Percentiles rank a stretch among this genome's conserved stretches.
These are phyloP conservation scores for Malassezia brasiliensis DNA, from an alignment of 1,284 basidiomycete species.

Conservation along the genomic window DNA sequence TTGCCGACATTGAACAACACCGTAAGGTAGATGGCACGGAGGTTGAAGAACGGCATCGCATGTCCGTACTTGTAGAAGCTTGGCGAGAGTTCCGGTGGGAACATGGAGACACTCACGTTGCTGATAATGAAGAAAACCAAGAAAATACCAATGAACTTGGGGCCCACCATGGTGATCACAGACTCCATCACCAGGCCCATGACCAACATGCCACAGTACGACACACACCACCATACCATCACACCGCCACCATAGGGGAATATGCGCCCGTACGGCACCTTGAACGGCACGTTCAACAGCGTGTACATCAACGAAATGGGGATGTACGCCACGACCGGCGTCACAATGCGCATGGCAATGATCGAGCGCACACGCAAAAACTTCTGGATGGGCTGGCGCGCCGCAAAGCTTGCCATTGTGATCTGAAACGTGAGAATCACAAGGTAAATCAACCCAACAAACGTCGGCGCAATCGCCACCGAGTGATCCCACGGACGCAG, in stretches of 20 bases:
- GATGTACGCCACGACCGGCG: constrained; percentile 26
- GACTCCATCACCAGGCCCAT: constrained; percentile 33
- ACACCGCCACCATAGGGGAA: constrained; percentile 39
- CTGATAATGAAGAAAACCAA: constrained; percentile 38
- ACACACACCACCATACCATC: constrained; percentile 34
- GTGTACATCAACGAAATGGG: constrained; percentile 36
- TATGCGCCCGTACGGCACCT: constrained; percentile 28
- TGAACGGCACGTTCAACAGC: constrained; percentile 38
- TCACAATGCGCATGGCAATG: constrained; percentile 28
- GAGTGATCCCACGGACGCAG: constrained; percentile 61
- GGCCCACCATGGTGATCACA: constrained; percentile 29
- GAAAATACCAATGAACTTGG: constrained; percentile 30
- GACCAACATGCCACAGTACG: constrained; percentile 33
- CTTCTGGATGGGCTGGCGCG: constrained; percentile 25
- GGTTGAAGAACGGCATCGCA: constrained; percentile 40
- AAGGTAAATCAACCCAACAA: constrained; percentile 67
- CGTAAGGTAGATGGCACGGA: constrained; percentile 32
- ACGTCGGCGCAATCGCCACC: constrained; percentile 63
- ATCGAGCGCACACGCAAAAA: constrained; percentile 29
- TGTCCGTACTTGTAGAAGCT: constrained; percentile 36
- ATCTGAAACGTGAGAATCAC: constrained; percentile 53
- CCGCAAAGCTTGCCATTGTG: constrained; percentile 28
- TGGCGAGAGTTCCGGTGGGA: constrained; percentile 24
- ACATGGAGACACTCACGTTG: constrained; percentile 33
- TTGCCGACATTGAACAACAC: constrained; percentile 37